phyloP scores from a whole-genome alignment of 2,329 filamentous ascomycete genomes.

The Dactylonectria estremocensis region DNA sequence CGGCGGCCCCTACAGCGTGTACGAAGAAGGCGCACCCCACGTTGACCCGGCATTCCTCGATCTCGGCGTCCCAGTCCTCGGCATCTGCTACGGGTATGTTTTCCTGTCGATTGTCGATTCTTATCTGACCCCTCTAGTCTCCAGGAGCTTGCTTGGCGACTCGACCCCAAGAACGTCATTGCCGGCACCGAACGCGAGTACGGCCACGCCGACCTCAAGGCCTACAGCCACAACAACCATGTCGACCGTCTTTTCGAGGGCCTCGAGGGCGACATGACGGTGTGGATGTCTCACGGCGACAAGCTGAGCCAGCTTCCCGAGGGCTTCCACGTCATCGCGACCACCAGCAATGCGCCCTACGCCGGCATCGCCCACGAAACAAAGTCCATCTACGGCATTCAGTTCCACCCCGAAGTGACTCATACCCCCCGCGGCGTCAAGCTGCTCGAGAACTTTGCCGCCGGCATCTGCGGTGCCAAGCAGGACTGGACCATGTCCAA shows the following conservation, averaged over 20 bases:
- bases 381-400: conserved; percentile 52
- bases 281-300: conserved; percentile 18
- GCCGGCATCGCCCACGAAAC: conserved; percentile 16
- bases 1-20: background rate
- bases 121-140: background rate
- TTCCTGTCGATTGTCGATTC: background rate
- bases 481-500: conserved; percentile 88
- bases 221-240: background rate
- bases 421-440: conserved; percentile 59
- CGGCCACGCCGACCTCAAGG: conserved; percentile 14
- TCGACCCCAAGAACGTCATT: background rate
- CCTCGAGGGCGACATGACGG: conserved; percentile 6
- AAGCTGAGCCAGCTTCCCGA: conserved; percentile 8
- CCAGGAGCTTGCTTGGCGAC: background rate
- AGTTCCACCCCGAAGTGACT: conserved; percentile 88
- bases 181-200: conserved; percentile 1
- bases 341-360: conserved; percentile 15
- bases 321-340: conserved; percentile 9
- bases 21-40: background rate
- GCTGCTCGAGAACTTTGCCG: conserved; percentile 85
- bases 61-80: background rate
- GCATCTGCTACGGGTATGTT: background rate
- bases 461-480: conserved; percentile 83
- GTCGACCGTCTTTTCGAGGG: conserved; percentile 19
- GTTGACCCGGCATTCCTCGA: background rate